A percentile compares a stretch with the other conserved stretches of the same genome.
phyloP scores from a whole-genome alignment of 208 protist genomes.

The Leishmania martiniquensis region DNA sequence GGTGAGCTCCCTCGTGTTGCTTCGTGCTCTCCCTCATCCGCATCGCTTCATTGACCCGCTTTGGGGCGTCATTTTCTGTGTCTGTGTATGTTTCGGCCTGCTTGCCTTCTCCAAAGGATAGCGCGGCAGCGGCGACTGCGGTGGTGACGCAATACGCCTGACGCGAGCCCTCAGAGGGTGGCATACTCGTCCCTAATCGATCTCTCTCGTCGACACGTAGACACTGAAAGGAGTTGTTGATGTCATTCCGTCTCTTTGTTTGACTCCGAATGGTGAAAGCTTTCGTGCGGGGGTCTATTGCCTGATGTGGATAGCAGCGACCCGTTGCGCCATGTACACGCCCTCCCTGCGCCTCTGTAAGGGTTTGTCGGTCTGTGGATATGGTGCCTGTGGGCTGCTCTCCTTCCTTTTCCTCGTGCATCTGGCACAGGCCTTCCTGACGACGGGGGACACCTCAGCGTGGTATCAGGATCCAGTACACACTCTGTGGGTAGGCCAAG shows the following conservation, averaged over 20 bases:
- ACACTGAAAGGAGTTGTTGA: not conserved
- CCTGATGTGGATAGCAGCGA: not conserved
- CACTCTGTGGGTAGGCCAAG: not conserved
- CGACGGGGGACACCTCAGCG: no score
- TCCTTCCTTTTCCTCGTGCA: not conserved
- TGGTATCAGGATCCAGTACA: no score
- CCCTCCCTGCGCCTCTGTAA: not conserved
- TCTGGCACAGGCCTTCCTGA: no score
- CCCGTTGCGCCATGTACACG: not conserved
- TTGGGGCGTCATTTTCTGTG: not conserved
- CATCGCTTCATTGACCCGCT: not conserved
- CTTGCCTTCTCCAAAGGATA: not conserved
- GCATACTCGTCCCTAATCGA: not conserved
- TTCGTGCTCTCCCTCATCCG: not conserved
- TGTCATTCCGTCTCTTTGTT: not conserved
- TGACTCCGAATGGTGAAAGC: not conserved
- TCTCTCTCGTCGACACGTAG: not conserved
- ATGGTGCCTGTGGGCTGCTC: not conserved
- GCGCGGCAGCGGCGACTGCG: not conserved
- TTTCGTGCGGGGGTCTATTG: not conserved
- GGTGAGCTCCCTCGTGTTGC: not conserved
- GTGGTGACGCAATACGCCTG: not conserved
- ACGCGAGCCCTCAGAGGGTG: not conserved
- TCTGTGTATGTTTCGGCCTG: not conserved
- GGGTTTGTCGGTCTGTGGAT: not conserved